Conservation (phyloP, 2,329 filamentous ascomycete genomes). For the Alternaria panax region DNA sequence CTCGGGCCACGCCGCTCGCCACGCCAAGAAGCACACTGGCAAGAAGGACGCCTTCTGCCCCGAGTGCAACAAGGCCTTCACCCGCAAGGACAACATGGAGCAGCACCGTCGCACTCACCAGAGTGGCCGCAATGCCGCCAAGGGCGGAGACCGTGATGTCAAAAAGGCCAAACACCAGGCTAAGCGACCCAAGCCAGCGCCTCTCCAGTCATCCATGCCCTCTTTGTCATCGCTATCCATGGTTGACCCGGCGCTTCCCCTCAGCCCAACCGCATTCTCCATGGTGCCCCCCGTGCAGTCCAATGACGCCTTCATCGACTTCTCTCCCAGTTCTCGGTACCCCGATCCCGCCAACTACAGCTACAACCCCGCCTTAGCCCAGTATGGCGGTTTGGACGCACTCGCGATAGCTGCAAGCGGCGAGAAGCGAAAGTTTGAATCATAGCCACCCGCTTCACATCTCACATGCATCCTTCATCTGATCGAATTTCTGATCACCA, state of each 20-base stretch:
- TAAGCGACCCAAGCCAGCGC: constrained; percentile 45
- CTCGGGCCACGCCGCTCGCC: constrained; percentile 82
- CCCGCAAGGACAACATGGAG: constrained; percentile 86
- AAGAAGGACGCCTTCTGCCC: constrained; percentile 77
- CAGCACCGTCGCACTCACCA: constrained; percentile 81
- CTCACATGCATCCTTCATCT: constrained; percentile 4
- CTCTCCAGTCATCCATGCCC: constrained; percentile 36
- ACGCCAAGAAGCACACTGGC: constrained; percentile 83
- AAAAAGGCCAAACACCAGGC: constrained; percentile 48
- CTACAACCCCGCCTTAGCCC: constrained; percentile 31
- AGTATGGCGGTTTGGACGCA: constrained; percentile 46
- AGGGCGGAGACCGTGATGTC: constrained; percentile 43
- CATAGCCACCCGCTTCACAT: constrained; percentile 8
- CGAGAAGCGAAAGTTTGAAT: constrained; percentile 49
- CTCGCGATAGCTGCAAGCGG: constrained; percentile 49
- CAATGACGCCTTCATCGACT: constrained; percentile 32
- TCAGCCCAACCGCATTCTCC: constrained; percentile 40
- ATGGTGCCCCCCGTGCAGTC: constrained; percentile 41
- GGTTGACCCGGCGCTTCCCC: constrained; percentile 40
- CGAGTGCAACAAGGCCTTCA: constrained; percentile 81
- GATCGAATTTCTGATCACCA: constrained; percentile 4
- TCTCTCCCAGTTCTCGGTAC: constrained; percentile 38
- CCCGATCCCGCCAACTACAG: constrained; percentile 40
- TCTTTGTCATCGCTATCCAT: constrained; percentile 31
- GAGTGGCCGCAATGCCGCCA: constrained; percentile 54